Evolutionary conservation across 768 basidiomycete species (phyloP).

Genomic region (Suillus alpinus): DNA sequence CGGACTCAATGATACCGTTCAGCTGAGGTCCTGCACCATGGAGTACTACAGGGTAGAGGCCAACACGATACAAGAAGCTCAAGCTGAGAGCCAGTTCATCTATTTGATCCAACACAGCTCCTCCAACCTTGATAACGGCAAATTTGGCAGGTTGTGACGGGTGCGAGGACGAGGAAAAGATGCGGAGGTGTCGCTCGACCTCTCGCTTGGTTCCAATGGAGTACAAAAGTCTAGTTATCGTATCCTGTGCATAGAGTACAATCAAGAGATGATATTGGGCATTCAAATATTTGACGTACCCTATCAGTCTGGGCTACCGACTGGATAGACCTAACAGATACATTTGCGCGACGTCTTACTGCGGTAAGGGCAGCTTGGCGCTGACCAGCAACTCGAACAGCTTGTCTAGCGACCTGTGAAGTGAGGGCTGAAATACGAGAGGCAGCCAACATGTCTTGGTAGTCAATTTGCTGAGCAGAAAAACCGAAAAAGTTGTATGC

Average conservation of each 20-base stretch:
- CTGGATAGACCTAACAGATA: slow-evolving; percentile 46
- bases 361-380: slow-evolving; percentile 40
- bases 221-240: slow-evolving; percentile 93
- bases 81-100: slow-evolving; percentile 93
- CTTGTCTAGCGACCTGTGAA: slow-evolving; percentile 38
- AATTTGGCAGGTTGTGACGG: slow-evolving; percentile 90
- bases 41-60: slow-evolving; percentile 95
- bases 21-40: slow-evolving; percentile 96
- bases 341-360: slow-evolving; percentile 35
- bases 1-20: slow-evolving; percentile 89
- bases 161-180: slow-evolving; percentile 93
- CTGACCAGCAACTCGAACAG: slow-evolving; percentile 42
- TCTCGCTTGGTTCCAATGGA: slow-evolving; percentile 97
- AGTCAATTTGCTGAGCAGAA: neutral
- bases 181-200: slow-evolving; percentile 96
- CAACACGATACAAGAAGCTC: slow-evolving; percentile 95
- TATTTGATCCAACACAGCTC: slow-evolving; percentile 88
- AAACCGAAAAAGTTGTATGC: neutral
- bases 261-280: neutral
- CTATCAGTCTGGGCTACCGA: slow-evolving; percentile 73
- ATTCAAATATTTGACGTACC: slow-evolving; percentile 38
- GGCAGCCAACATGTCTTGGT: slow-evolving; percentile 28
- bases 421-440: slow-evolving; percentile 22
- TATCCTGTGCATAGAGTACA: slow-evolving; percentile 58
- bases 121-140: slow-evolving; percentile 97